Conservation (phyloP, 768 basidiomycete species). For the Pleurotus eryngii region DNA sequence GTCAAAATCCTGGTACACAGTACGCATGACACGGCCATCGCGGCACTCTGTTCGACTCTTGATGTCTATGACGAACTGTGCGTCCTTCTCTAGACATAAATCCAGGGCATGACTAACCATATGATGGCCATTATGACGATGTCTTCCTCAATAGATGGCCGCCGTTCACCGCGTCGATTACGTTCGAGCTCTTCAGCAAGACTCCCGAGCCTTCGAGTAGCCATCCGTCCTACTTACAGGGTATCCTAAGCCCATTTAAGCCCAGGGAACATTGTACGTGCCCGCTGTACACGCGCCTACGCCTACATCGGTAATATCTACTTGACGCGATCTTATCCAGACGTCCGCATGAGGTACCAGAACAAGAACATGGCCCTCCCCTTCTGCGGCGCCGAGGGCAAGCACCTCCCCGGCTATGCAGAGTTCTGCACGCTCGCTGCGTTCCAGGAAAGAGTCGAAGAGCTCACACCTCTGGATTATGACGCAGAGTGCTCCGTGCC, state of each 20-base stretch:
- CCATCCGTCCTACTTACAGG: constrained; percentile 29
- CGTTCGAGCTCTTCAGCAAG: constrained; percentile 69
- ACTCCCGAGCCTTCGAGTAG: constrained; percentile 4
- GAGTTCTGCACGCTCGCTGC: constrained; percentile 71
- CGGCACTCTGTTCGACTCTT: constrained; percentile 58
- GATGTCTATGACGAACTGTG: constrained; percentile 73
- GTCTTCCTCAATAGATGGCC: constrained; percentile 53
- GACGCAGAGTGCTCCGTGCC: constrained; percentile 50
- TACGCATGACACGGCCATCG: constrained; percentile 72
- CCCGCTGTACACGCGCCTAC: not conserved
- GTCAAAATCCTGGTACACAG: constrained; percentile 66
- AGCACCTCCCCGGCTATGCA: constrained; percentile 66
- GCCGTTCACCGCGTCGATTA: constrained; percentile 69
- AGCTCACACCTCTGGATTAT: constrained; percentile 67
- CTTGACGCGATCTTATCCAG: constrained; percentile 24
- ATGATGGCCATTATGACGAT: not conserved
- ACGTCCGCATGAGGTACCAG: constrained; percentile 75
- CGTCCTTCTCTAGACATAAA: constrained; percentile 11
- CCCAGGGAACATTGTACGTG: constrained; percentile 42
- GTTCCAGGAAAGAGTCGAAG: constrained; percentile 58
- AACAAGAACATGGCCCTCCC: constrained; percentile 63
- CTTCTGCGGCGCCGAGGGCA: constrained; percentile 58
- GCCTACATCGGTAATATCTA: not conserved
- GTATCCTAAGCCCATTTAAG: constrained; percentile 37
- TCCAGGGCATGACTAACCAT: not conserved